These are phyloP conservation scores for Colletotrichum incanum DNA, from an alignment of 2,329 filamentous ascomycete genomes.

Conservation along the genomic window DNA sequence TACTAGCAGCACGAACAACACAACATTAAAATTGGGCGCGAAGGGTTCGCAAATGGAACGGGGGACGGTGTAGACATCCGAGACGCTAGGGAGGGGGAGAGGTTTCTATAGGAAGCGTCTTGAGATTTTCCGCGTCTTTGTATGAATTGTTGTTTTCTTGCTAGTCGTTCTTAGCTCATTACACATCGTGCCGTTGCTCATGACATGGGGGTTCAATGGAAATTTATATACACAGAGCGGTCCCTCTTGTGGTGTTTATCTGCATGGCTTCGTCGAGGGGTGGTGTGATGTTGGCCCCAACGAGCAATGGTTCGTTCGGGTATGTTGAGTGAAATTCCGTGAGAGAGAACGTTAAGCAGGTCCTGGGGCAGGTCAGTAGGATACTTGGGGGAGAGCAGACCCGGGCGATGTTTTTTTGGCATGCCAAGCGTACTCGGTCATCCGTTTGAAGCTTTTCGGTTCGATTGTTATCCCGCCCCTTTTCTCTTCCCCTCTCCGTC, in stretches of 20 bases:
- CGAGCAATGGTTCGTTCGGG: neutral
- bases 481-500: neutral
- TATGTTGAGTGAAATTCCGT: neutral
- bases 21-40: conserved; percentile 17
- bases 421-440: neutral
- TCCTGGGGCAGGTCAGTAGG: neutral
- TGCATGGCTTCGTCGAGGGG: neutral
- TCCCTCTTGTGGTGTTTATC: neutral
- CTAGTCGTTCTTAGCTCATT: neutral
- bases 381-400: neutral
- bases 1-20: conserved; percentile 30
- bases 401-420: neutral
- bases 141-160: neutral
- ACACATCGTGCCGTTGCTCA: neutral
- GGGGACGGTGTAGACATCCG: neutral
- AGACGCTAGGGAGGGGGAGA: neutral
- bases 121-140: neutral
- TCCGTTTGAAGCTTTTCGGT: neutral
- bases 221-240: neutral
- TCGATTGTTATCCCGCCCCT: neutral
- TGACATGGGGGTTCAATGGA: conserved; percentile 2
- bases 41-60: conserved; percentile 4
- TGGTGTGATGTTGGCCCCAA: neutral
- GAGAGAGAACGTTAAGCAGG: neutral
- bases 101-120: conserved; percentile 4